Evolutionary conservation across 202 grass and related monocot species (phyloP), one percentile per base, ranked within the genome.

Genomic region (Panicum virgatum): DNA sequence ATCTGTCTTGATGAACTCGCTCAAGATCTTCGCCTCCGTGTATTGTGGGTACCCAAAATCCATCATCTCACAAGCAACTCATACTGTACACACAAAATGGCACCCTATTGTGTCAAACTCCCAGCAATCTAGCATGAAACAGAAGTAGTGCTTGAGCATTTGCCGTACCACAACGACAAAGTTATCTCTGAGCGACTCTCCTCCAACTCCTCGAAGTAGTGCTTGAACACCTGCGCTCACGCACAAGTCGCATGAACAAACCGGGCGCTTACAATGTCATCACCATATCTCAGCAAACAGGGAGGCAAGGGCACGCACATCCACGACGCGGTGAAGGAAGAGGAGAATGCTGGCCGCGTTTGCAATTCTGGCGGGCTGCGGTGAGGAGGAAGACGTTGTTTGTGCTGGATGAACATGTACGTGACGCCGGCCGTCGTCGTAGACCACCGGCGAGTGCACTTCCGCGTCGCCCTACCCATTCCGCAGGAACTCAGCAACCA

Each of bases 341-440:
- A 98, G 96, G 72, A 98, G 90, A 32, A 98, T 95, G 78, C 96
- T 98, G n/a, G 92, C 82, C 0, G 92, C 92, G 85, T 98, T n/a
- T 98, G 91, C 96, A 98, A 73, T 98, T 98, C 87, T 98, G 96
- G 82, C 92, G 90, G 43, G 96, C 89, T 9, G 96, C 96, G 3
- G 96, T 98, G 75, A 95, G 88, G 44, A 98, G 61, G 82, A 98
- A 98, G 34, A 98, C 88, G 66, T 98, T 98, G 66, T 90, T n/a
- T 98, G 83, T 98, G 96, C 60, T 98, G 96, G 69, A 98, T 98
- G 80, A 98, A 98, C 96, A 98, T 98, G 84, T 98, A 98, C 5
- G 92, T 93, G 66, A 98, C 89, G 25, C 92, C 96, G 1, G 92
- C n/a, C 89, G 46, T 93, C 85, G 67, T 98, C 96, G 84, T 90